These are phyloP conservation scores for Gremmenia infestans DNA, from an alignment of 2,329 filamentous ascomycete genomes.

Conservation along the genomic window DNA sequence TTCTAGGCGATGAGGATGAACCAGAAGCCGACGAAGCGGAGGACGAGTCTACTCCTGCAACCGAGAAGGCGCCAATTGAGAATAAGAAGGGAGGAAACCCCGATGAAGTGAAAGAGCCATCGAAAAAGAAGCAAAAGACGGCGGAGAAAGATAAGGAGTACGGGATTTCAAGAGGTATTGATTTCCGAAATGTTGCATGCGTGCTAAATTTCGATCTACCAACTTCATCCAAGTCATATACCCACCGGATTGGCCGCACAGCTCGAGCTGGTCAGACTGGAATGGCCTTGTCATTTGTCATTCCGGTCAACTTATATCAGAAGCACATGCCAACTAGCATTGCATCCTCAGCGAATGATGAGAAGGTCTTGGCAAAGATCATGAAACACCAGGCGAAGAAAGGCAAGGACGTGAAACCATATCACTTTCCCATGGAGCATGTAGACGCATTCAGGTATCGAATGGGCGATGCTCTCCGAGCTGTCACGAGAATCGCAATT, in stretches of 20 bases:
- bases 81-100: slow-evolving; percentile 30
- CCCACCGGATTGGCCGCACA: slow-evolving; percentile 92
- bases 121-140: slow-evolving; percentile 62
- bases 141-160: slow-evolving; percentile 76
- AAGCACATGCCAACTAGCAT: slow-evolving; percentile 87
- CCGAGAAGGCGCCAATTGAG: slow-evolving; percentile 25
- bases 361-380: slow-evolving; percentile 77
- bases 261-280: slow-evolving; percentile 86
- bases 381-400: slow-evolving; percentile 71
- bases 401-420: slow-evolving; percentile 79
- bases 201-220: slow-evolving; percentile 98
- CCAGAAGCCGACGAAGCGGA: slow-evolving; percentile 33
- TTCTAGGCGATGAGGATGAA: slow-evolving; percentile 59
- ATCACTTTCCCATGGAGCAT: slow-evolving; percentile 90
- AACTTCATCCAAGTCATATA: slow-evolving; percentile 82
- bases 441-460: slow-evolving; percentile 93
- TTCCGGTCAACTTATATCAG: slow-evolving; percentile 74
- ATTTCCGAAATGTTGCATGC: slow-evolving; percentile 91
- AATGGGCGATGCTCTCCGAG: slow-evolving; percentile 84
- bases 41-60: slow-evolving; percentile 15
- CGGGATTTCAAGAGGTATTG: slow-evolving; percentile 91
- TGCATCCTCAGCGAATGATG: slow-evolving; percentile 72
- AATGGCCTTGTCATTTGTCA: slow-evolving; percentile 92
- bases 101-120: slow-evolving; percentile 31
- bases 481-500: slow-evolving; percentile 84